Conservation (phyloP, 371 early-diverging fungal species). For the Entomophthora muscae region DNA sequence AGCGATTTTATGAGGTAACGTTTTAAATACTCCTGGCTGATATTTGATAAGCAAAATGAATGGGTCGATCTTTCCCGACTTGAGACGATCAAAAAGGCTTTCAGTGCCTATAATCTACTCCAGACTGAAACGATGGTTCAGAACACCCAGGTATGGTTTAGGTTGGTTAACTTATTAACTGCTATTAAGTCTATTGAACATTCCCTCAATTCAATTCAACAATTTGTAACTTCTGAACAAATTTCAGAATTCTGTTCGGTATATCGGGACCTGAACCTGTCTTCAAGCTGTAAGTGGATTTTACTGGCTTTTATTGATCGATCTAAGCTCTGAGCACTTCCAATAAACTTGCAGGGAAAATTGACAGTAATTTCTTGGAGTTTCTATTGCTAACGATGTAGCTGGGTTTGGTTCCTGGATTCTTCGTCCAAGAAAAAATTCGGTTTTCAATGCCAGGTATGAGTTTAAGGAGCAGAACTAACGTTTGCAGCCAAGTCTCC, state of each 20-base stretch:
- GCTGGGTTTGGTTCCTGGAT: conserved; percentile 4
- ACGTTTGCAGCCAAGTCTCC: background rate
- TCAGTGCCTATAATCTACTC: background rate
- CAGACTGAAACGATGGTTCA: background rate
- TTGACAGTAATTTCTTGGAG: background rate
- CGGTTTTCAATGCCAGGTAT: background rate
- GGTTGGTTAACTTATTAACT: too few relatives aligned
- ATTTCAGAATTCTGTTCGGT: background rate
- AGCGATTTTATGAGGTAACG: conserved; percentile 5
- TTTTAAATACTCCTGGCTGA: too few relatives aligned
- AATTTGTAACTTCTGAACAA: background rate
- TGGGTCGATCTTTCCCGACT: conserved; percentile 3
- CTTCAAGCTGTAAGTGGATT: background rate
- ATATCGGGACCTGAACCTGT: background rate
- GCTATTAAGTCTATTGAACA: background rate
- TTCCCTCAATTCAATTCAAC: background rate
- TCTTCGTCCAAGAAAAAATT: conserved; percentile 2
- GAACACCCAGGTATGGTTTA: background rate
- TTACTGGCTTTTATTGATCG: too few relatives aligned
- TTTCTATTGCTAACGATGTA: background rate
- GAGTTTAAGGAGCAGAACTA: background rate
- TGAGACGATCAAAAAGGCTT: conserved; percentile 2
- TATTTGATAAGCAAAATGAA: background rate
- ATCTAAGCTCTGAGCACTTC: background rate
- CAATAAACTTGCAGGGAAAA: background rate